Evolutionary conservation across 257 asterid species (phyloP).

Genomic region (Solanum peruvianum): DNA sequence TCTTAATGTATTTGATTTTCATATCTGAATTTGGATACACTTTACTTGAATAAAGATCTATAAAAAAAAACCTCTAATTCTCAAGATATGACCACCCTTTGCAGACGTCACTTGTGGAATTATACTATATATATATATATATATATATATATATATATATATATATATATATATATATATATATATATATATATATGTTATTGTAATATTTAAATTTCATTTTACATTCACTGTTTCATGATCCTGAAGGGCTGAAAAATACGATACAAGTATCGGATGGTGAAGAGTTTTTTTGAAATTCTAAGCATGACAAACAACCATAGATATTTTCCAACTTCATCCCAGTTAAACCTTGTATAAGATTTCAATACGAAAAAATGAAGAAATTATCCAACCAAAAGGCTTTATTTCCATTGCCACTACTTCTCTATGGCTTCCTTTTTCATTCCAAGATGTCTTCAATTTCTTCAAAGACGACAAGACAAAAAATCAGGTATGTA

Average conservation of each 20-base stretch:
- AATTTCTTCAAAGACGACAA: constrained; percentile 44
- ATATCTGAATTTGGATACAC: not conserved
- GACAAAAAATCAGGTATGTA: constrained; percentile 19
- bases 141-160: not conserved
- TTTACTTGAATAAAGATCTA: not conserved
- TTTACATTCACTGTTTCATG: constrained; percentile 20
- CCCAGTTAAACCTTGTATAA: constrained; percentile 25
- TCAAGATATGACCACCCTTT: not conserved
- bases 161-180: not conserved
- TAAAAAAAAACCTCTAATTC: not conserved
- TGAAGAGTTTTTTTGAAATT: constrained; percentile 33
- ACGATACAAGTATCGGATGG: constrained; percentile 57
- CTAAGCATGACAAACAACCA: constrained; percentile 31
- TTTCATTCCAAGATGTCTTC: constrained; percentile 17
- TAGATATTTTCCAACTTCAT: constrained; percentile 21
- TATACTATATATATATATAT: not conserved
- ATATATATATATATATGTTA: not conserved
- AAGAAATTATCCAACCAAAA: constrained; percentile 20
- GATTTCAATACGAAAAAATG: constrained; percentile 25
- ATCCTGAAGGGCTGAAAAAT: constrained; percentile 28
- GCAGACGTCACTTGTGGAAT: not conserved
- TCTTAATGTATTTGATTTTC: not conserved
- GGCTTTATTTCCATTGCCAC: constrained; percentile 42
- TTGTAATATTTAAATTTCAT: not conserved
- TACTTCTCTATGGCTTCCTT: constrained; percentile 54